Percentiles rank a stretch among this genome's conserved stretches.
These are phyloP conservation scores for Novakomyces olei DNA, from an alignment of 805 yeast species.

Conservation along the genomic window DNA sequence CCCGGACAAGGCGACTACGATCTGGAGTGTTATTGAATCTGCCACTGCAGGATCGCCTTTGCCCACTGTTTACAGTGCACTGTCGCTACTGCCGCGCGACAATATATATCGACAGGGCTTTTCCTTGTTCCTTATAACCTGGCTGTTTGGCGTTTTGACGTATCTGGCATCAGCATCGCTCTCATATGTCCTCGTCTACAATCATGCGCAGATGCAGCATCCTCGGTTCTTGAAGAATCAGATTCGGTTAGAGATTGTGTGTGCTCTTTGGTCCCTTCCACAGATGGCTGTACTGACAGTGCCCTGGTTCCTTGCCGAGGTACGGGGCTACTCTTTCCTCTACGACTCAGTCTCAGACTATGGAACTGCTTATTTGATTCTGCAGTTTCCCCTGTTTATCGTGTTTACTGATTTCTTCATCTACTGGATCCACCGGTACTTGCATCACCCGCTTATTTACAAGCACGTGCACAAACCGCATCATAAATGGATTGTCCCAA, in stretches of 20 bases:
- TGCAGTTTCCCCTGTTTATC: slow-evolving; percentile 58
- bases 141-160: slow-evolving; percentile 69
- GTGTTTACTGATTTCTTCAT: slow-evolving; percentile 88
- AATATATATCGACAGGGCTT: slow-evolving; percentile 49
- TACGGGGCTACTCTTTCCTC: slow-evolving; percentile 61
- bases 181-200: slow-evolving; percentile 64
- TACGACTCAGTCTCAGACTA: slow-evolving; percentile 43
- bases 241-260: slow-evolving; percentile 57
- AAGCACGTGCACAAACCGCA: slow-evolving; percentile 84
- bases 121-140: slow-evolving; percentile 44
- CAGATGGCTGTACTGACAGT: slow-evolving; percentile 65
- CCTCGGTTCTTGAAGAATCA: slow-evolving; percentile 92
- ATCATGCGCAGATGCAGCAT: slow-evolving; percentile 76
- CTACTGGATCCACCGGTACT: slow-evolving; percentile 73
- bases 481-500: slow-evolving; percentile 96
- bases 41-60: too few relatives aligned
- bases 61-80: background rate
- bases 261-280: slow-evolving; percentile 46
- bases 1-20: too few relatives aligned
- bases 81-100: slow-evolving; percentile 23
- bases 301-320: slow-evolving; percentile 75
- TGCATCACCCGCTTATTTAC: slow-evolving; percentile 84
- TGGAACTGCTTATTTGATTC: slow-evolving; percentile 46
- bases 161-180: slow-evolving; percentile 54
- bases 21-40: too few relatives aligned